A percentile compares a stretch with the other conserved stretches of the same genome.
Conservation (phyloP, 2,329 filamentous ascomycete species). For the Neopestalotiopsis sp. region DNA sequence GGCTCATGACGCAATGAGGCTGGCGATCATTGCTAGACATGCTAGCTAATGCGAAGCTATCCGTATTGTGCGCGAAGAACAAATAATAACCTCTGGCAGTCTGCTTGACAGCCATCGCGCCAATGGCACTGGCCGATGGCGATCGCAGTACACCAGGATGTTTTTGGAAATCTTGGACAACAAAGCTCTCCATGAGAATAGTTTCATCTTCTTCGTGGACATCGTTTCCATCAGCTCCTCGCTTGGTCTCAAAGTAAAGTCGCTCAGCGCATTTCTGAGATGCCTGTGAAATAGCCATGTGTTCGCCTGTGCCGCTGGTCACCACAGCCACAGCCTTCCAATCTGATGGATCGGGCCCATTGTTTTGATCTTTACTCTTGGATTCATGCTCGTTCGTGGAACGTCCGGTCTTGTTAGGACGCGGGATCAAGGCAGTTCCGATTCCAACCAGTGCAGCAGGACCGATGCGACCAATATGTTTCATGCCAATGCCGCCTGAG, state of each 20-base stretch:
- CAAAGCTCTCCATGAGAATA: conserved; percentile 74
- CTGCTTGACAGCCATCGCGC: conserved; percentile 90
- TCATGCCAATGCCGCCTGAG: conserved; percentile 98
- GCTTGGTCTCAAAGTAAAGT: conserved; percentile 74
- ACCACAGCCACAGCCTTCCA: conserved; percentile 78
- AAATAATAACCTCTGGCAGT: conserved; percentile 76
- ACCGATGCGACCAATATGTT: conserved; percentile 88
- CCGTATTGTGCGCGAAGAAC: conserved; percentile 96
- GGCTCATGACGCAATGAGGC: conserved; percentile 88
- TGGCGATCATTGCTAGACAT: conserved; percentile 81
- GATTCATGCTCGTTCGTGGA: conserved; percentile 42
- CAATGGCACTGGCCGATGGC: conserved; percentile 85
- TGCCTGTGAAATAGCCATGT: conserved; percentile 96
- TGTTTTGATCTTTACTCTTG: conserved; percentile 61
- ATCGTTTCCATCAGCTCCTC: conserved; percentile 64
- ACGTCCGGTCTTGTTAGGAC: conserved; percentile 25
- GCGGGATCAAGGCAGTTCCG: conserved; percentile 87
- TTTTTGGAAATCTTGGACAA: conserved; percentile 88
- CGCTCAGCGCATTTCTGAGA: conserved; percentile 86
- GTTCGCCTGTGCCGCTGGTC: conserved; percentile 94
- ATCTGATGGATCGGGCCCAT: conserved; percentile 41
- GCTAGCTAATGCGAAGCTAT: conserved; percentile 83
- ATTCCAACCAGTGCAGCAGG: conserved; percentile 93
- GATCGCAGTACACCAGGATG: conserved; percentile 85
- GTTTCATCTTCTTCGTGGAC: conserved; percentile 78